Percentiles rank a stretch among this genome's conserved stretches.
Evolutionary conservation across 805 yeast species (phyloP).

Genomic region (Candida caryicola): DNA sequence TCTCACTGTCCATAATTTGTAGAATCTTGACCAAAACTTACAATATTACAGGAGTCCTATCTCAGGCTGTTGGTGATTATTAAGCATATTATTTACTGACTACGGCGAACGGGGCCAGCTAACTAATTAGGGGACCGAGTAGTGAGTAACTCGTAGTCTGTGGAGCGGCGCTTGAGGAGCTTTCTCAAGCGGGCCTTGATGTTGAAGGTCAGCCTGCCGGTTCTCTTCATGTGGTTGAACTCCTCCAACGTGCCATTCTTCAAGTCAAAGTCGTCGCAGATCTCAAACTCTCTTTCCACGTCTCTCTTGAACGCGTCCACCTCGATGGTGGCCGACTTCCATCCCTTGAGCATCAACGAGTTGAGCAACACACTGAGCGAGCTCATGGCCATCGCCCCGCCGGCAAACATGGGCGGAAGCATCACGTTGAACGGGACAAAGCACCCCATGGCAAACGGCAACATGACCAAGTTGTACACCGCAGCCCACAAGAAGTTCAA

Average conservation of each 20-base stretch:
- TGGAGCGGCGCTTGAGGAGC: not conserved
- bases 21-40: too few species aligned
- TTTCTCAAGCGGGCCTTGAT: conserved; percentile 1
- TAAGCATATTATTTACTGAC: too few species aligned
- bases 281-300: conserved; percentile 15
- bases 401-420: conserved; percentile 85
- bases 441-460: conserved; percentile 95
- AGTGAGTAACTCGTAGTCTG: conserved; percentile 10
- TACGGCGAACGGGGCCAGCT: too few species aligned
- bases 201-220: conserved; percentile 3
- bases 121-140: conserved; percentile 3
- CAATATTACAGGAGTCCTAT: too few species aligned
- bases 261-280: conserved; percentile 22
- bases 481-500: conserved; percentile 86
- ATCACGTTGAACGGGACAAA: conserved; percentile 72
- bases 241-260: conserved; percentile 23
- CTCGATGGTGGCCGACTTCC: conserved; percentile 42
- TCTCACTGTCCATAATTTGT: too few species aligned
- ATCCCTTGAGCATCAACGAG: conserved; percentile 67
- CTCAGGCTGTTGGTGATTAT: too few species aligned
- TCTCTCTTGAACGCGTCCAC: conserved; percentile 14
- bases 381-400: conserved; percentile 89
- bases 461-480: conserved; percentile 76
- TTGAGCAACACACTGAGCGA: conserved; percentile 85
- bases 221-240: conserved; percentile 17